These are phyloP conservation scores for Ceratobasidium sp. DNA, from an alignment of 1,284 basidiomycete species.

Conservation along the genomic window DNA sequence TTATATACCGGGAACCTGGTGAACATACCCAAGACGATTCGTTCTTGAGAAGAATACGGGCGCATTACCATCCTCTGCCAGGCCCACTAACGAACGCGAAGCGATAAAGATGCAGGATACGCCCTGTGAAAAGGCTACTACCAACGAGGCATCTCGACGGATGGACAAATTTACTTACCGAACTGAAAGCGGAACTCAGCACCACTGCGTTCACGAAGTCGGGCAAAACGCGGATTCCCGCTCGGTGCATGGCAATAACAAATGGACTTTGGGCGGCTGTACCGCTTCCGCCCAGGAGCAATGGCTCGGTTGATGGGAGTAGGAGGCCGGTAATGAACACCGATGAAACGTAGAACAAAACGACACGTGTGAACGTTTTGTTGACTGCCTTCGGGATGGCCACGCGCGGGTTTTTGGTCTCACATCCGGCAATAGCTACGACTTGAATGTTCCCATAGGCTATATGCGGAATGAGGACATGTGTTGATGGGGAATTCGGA, in stretches of 20 bases:
- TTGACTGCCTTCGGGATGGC: constrained; percentile 45
- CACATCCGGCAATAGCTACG: constrained; percentile 49
- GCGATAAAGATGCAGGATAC: constrained; percentile 45
- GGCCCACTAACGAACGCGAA: constrained; percentile 42
- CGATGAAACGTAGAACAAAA: constrained; percentile 46
- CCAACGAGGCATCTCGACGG: neutral
- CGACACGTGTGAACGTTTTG: constrained; percentile 43
- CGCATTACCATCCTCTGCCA: constrained; percentile 48
- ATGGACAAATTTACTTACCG: constrained; percentile 42
- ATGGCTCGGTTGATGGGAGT: constrained; percentile 45
- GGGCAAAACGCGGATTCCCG: constrained; percentile 50
- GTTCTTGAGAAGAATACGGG: constrained; percentile 47
- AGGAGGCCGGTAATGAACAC: constrained; percentile 46
- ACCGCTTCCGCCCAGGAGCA: constrained; percentile 43
- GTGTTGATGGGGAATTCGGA: neutral
- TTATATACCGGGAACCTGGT: neutral
- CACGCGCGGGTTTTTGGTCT: constrained; percentile 49
- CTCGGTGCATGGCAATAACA: constrained; percentile 50
- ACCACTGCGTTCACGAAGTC: constrained; percentile 50
- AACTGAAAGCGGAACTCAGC: constrained; percentile 50
- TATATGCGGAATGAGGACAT: neutral
- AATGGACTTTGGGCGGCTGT: constrained; percentile 46
- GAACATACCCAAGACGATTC: constrained; percentile 43
- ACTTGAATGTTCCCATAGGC: constrained; percentile 44
- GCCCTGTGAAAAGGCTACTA: constrained; percentile 28